phyloP scores from a whole-genome alignment of 208 protist genomes.

The Wallacemonas sp. region DNA sequence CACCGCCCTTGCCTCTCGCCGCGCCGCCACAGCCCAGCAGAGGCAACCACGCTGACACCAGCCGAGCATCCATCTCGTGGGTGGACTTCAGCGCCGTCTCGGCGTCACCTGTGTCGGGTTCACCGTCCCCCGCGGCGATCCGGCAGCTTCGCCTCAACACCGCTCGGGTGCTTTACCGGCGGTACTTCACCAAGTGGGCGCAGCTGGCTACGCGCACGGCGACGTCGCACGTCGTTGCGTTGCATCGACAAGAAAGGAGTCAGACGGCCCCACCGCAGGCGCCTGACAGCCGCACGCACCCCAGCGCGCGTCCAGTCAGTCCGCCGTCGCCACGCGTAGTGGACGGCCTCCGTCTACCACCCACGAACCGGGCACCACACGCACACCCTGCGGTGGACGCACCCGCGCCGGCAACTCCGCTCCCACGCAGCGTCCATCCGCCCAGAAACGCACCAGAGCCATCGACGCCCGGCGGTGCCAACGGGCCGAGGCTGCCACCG shows the following conservation, averaged over 20 bases:
- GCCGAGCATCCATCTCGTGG: not conserved
- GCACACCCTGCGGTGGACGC: not conserved
- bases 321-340: not conserved
- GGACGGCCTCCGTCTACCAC: not conserved
- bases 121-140: not conserved
- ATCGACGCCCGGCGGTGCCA: no score
- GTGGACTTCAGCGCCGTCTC: not conserved
- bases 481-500: no score
- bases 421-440: no score
- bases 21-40: no score
- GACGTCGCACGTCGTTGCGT: not conserved
- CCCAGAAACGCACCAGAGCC: no score
- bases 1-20: not conserved
- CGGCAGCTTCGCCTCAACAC: not conserved
- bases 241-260: not conserved
- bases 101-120: not conserved
- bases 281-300: not conserved
- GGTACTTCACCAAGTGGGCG: slow-evolving; percentile 1
- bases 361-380: not conserved
- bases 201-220: not conserved
- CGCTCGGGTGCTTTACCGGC: not conserved
- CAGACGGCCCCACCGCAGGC: not conserved
- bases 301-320: no score
- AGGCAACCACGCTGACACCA: no score
- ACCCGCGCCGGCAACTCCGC: not conserved